Conservation (phyloP, 352 stramenopile genomes). For the Blastocystis sp. region DNA sequence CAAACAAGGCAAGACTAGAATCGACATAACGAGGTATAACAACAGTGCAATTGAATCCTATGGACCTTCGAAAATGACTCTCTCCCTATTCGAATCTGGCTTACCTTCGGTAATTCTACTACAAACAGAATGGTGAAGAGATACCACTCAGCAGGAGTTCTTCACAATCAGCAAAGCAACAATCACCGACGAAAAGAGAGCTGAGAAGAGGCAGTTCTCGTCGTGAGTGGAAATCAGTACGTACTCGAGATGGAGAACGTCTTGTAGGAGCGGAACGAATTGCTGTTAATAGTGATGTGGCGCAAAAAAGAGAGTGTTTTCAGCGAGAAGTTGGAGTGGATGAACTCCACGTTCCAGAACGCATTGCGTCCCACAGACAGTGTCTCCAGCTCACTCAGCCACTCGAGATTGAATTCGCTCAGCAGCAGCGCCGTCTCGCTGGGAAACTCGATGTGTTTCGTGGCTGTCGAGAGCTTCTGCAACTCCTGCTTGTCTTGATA, state of each 20-base stretch:
- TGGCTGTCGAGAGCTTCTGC: background rate
- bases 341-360: background rate
- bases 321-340: too few relatives aligned
- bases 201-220: conserved; percentile 5
- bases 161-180: background rate
- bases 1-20: background rate
- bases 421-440: background rate
- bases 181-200: background rate
- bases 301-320: too few relatives aligned
- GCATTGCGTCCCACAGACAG: background rate
- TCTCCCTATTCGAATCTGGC: background rate
- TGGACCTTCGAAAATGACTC: background rate
- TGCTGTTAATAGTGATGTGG: background rate
- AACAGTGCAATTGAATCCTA: background rate
- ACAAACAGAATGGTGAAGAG: background rate
- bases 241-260: background rate
- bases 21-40: background rate
- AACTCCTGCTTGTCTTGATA: background rate
- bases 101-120: background rate
- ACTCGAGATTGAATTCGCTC: background rate
- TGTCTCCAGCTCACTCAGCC: background rate
- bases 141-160: background rate
- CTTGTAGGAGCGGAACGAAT: background rate
- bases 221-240: background rate
- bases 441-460: background rate